Evolutionary conservation across 2,329 filamentous ascomycete genomes (phyloP), one percentile per base, ranked within the genome.

Genomic region (Aureobasidium lini): DNA sequence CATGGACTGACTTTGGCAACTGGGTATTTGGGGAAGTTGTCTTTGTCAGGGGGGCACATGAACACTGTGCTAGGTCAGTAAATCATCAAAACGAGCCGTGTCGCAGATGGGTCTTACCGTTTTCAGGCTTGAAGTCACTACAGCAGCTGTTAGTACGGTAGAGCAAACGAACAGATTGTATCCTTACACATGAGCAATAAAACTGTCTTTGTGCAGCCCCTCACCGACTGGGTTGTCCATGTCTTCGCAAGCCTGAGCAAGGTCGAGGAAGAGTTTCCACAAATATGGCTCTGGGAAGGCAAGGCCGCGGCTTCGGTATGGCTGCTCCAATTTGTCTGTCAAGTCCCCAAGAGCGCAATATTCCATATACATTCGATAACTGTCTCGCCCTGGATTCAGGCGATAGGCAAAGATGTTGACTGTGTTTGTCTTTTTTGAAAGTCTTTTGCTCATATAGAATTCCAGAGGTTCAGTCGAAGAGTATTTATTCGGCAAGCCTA

Each of bases 281-380:
- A 66, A 31, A 37, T 63, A 61, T 2, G 62, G 60, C 36, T 67
- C 64, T 1, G 64, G 65, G 1, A 66, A 18, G 6, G 6, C n/a
- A 16, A 36, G 42, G 13, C 28, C 36, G 9, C 28, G 16, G 13
- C 13, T 40, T 16, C 10, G 31, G 40, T 42, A 52, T 23, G 11
- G 43, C 8, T 59, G 4, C 10, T 34, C 56, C 13, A 53, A 10
- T 6, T 47, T 16, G 11, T 23, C 23, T 23, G 8, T n/a, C 15
- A 62, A 34, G n/a, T 57, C 53, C 4, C 46, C 48, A 7, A 46
- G 15, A 11, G 54, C 52, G n/a, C 53, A 62, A 50, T 49, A 64
- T 16, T 61, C 60, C 62, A 62, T 60, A 52, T 61, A 62, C 6
- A 62, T 39, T 6, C 63, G 59, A 40, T 60, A 59, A 18, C 10